Percentiles rank a stretch among this genome's conserved stretches.
Evolutionary conservation across 75 land plant species (phyloP).

Genomic region (Pseudotsuga menziesii): DNA sequence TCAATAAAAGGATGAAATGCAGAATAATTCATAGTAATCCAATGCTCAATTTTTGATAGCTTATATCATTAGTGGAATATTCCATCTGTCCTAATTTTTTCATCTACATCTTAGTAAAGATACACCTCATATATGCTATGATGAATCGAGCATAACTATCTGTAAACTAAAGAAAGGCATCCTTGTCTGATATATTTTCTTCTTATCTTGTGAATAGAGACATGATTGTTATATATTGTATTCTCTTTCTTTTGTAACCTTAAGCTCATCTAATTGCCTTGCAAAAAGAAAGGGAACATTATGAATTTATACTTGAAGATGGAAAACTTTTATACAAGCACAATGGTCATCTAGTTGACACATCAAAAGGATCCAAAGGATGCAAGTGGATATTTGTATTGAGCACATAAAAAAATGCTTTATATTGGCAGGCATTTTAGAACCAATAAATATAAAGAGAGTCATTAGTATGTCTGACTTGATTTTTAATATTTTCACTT

Average conservation of each 20-base stretch:
- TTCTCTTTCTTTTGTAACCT: neutral
- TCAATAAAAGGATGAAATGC: no score
- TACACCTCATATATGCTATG: neutral
- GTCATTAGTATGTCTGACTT: neutral
- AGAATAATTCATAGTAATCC: no score
- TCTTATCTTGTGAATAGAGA: neutral
- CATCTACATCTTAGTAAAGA: neutral
- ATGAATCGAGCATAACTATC: neutral
- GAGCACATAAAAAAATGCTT: slow-evolving; percentile 61
- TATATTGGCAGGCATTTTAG: slow-evolving; percentile 62
- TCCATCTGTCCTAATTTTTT: neutral
- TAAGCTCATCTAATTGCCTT: slow-evolving; percentile 2
- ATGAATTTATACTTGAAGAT: slow-evolving; percentile 42
- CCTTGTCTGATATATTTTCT: neutral
- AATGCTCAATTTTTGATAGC: no score
- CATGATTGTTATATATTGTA: neutral
- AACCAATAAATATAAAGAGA: neutral
- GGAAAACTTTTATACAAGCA: slow-evolving; percentile 40
- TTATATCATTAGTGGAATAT: no score
- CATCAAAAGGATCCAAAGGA: slow-evolving; percentile 24
- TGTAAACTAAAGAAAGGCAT: neutral
- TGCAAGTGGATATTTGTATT: slow-evolving; percentile 75
- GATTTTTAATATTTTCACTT: neutral
- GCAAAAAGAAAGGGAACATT: slow-evolving; percentile 56
- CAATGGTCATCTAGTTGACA: slow-evolving; percentile 30